Conservation (phyloP, 1,284 basidiomycete species). For the Cutaneotrichosporon sp. region DNA sequence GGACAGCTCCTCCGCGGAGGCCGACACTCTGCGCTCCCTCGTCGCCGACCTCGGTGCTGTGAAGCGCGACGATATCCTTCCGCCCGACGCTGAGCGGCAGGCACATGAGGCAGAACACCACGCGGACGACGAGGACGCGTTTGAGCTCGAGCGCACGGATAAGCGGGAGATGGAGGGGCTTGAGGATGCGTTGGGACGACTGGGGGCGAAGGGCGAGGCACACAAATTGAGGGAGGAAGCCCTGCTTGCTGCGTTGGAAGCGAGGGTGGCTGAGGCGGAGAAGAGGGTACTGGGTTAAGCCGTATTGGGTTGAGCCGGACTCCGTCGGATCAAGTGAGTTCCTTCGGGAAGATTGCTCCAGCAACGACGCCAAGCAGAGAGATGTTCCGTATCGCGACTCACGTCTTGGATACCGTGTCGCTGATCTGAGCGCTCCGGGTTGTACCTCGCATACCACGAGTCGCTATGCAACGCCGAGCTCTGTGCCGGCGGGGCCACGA, state of each 20-base stretch:
- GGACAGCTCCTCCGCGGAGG: conserved; percentile 56
- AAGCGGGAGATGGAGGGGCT: conserved; percentile 51
- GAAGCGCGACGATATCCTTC: conserved; percentile 35
- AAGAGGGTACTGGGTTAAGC: background rate
- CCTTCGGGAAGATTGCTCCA: no score
- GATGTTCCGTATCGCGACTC: no score
- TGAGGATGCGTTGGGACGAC: conserved; percentile 40
- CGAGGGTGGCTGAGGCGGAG: conserved; percentile 8
- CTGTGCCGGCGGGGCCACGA: no score
- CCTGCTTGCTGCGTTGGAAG: conserved; percentile 52
- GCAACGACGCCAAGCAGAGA: no score
- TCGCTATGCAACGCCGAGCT: no score
- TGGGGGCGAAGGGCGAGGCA: conserved; percentile 41
- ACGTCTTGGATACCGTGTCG: no score
- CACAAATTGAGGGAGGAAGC: conserved; percentile 38
- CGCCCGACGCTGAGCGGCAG: conserved; percentile 39
- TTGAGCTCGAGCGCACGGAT: conserved; percentile 58
- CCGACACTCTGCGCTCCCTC: conserved; percentile 59
- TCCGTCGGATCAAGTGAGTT: no score
- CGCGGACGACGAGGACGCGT: conserved; percentile 54
- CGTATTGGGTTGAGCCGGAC: background rate
- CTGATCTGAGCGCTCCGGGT: no score
- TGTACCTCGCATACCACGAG: no score
- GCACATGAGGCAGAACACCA: conserved; percentile 42
- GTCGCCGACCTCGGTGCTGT: conserved; percentile 38